Evolutionary conservation across 2,329 filamentous ascomycete genomes (phyloP), one percentile per base, ranked within the genome.

Genomic region (Cladorrhinum sp.): DNA sequence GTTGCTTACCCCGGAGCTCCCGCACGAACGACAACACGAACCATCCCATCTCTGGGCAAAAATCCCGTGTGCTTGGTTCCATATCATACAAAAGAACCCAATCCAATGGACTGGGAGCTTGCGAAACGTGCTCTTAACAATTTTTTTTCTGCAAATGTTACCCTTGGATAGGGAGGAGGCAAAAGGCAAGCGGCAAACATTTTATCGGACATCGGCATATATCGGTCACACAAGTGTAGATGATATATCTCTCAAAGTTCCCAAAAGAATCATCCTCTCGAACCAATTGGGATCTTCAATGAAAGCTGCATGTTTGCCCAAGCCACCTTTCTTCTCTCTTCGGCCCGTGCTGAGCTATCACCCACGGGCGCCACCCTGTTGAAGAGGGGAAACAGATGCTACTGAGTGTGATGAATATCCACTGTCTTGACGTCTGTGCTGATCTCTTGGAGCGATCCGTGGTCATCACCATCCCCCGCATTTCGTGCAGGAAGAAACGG

Each of bases 31-130:
- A 50, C n/a, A 18, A 18, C 3, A 6, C 49, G 22, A 24, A 27
- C 24, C 49, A 50, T 50, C 49, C 49, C 49, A 50, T 50, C 49
- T 50, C 49, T 50, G 49, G 49, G 49, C 13, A 22, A 22, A 23
- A 24, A n/a, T 50, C 49, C 24, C 24, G 22, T 50, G 49, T 20
- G 4, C 22, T 24, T 22, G 45, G 45, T 18, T 18, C 18, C 45
- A 22, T 12, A 16, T 10, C 5, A 12, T 25, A 22, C 20, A 12
- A 23, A 23, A 18, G 48, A 6, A 22, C 48, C 49, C 24, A 24
- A n/a, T 12, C 24, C 22, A 27, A 50, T 50, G 49, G 9, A n/a
- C 22, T 27, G 49, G 49, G 20, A 25, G 10, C 16, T 45, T 20
- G 41, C 16, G 41, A 45, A 45, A 45, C 36, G 36, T 41, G 36